Conservation (phyloP, 768 basidiomycete genomes). For the Kondoa malvinella region DNA sequence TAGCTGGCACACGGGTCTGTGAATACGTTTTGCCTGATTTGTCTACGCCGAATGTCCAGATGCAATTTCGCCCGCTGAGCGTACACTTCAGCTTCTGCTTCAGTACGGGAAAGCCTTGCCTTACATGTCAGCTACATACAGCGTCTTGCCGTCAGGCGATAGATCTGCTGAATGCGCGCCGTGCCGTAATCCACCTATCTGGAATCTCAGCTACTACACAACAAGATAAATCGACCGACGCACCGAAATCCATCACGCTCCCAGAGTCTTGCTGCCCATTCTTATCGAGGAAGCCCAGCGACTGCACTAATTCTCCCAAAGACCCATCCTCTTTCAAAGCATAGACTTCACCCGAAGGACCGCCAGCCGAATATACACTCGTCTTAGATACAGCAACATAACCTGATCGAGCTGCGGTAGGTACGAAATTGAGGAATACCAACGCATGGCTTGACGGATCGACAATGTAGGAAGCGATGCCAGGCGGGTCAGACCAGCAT, state of each 20-base stretch:
- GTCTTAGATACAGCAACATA: slow-evolving; percentile 23
- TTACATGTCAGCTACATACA: slow-evolving; percentile 29
- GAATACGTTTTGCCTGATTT: slow-evolving; percentile 8
- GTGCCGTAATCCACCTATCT: slow-evolving; percentile 27
- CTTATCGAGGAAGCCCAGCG: slow-evolving; percentile 13
- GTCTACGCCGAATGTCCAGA: slow-evolving; percentile 26
- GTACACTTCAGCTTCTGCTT: neutral
- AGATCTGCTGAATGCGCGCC: slow-evolving; percentile 27
- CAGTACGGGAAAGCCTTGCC: slow-evolving; percentile 1
- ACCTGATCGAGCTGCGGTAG: slow-evolving; percentile 23
- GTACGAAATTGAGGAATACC: slow-evolving; percentile 17
- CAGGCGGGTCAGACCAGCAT: slow-evolving; percentile 25
- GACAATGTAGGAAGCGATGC: slow-evolving; percentile 24
- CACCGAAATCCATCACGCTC: slow-evolving; percentile 27
- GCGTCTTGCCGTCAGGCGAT: slow-evolving; percentile 25
- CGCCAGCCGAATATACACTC: slow-evolving; percentile 26
- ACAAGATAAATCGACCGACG: too few relatives aligned
- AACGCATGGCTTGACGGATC: slow-evolving; percentile 17
- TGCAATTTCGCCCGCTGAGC: slow-evolving; percentile 26
- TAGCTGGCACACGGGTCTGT: slow-evolving; percentile 21
- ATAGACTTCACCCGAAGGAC: slow-evolving; percentile 26
- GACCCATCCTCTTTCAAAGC: slow-evolving; percentile 20
- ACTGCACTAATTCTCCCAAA: slow-evolving; percentile 4
- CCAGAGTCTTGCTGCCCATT: slow-evolving; percentile 7
- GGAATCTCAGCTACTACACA: too few relatives aligned